Conservation (phyloP, 179 eudicot genomes). For the Vitellaria paradoxa region DNA sequence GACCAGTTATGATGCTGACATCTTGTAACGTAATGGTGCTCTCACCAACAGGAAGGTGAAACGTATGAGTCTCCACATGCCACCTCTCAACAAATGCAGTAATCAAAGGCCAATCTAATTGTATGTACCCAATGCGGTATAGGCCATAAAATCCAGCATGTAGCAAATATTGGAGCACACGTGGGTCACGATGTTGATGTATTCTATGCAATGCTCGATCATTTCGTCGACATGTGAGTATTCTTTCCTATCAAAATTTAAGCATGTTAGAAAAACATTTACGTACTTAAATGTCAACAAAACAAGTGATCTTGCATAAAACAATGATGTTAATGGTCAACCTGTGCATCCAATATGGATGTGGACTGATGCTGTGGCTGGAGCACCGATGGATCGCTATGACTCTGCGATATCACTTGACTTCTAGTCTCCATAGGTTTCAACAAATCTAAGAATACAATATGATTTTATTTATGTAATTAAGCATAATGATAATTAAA, state of each 20-base stretch:
- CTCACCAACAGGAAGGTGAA: slow-evolving; percentile 17
- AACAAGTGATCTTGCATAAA: neutral
- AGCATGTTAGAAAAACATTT: neutral
- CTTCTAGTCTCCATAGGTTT: too few species aligned
- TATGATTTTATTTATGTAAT: too few species aligned
- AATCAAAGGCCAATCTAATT: slow-evolving; percentile 23
- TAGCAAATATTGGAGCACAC: slow-evolving; percentile 17
- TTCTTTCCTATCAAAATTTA: slow-evolving; percentile 8
- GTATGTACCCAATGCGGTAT: slow-evolving; percentile 20
- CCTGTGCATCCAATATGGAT: slow-evolving; percentile 19
- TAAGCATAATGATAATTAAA: too few species aligned
- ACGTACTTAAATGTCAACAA: neutral
- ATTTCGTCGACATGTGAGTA: slow-evolving; percentile 23
- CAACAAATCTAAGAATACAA: too few species aligned
- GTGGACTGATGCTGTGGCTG: slow-evolving; percentile 25
- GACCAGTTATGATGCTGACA: slow-evolving; percentile 21
- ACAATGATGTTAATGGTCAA: neutral
- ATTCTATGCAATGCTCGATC: slow-evolving; percentile 24
- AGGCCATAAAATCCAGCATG: slow-evolving; percentile 27
- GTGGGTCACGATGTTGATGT: slow-evolving; percentile 11
- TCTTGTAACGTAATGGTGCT: slow-evolving; percentile 25
- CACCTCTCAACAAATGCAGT: slow-evolving; percentile 28
- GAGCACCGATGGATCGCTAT: too few species aligned
- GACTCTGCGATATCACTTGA: too few species aligned
- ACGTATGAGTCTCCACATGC: slow-evolving; percentile 21